Base-by-base conservation (phyloP, 202 grass and related monocot genomes). In the Setaria italica region DNA sequence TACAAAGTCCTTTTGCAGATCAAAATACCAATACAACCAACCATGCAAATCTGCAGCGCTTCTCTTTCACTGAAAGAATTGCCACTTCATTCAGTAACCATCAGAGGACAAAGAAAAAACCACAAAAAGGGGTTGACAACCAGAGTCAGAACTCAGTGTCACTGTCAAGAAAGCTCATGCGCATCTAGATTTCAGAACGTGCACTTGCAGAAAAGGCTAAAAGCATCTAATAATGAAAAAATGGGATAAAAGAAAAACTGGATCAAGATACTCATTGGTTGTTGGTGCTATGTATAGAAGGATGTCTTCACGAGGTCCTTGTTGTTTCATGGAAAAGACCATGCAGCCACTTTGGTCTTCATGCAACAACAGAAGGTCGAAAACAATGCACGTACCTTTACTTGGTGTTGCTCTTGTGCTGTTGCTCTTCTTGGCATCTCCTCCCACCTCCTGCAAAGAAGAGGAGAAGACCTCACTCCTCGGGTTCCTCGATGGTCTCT, bases 321-420 rank as follows among this genome's bases (percentile, higher is more conserved):
- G 42, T 49, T 82, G 51, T 62, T 83, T 56, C 66, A 47, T 32
- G 7, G 4, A 78, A 67, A 64, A 69, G 29, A 55, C 46, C 74
- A 83, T 88, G 74, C 86, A 87, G 48, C 77, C 77, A n/a, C 62
- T n/a, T 62, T 14, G 33, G 30, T 60, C 41, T 70, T 60, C 67
- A 60, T 48, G 15, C 80, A 59, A 72, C 21, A 71, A 71, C 11
- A 37, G 25, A 47, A 35, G 43, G 73, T 37, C 16, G 46, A 58
- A 72, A 72, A 21, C 34, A 25, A 21, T 4, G 21, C 68, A 12
- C 45, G 34, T 72, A 47, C 67, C 9, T 60, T 82, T 59, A 20
- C 53, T 33, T 71, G 21, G 41, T 72, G 41, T 72, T 48, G 25
- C 41, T 25, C 25, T 25, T 60, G 25, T 72, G 39, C 3, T 82